Evolutionary conservation across 2,329 filamentous ascomycete species (phyloP).

Genomic region (Tolypocladium paradoxum): DNA sequence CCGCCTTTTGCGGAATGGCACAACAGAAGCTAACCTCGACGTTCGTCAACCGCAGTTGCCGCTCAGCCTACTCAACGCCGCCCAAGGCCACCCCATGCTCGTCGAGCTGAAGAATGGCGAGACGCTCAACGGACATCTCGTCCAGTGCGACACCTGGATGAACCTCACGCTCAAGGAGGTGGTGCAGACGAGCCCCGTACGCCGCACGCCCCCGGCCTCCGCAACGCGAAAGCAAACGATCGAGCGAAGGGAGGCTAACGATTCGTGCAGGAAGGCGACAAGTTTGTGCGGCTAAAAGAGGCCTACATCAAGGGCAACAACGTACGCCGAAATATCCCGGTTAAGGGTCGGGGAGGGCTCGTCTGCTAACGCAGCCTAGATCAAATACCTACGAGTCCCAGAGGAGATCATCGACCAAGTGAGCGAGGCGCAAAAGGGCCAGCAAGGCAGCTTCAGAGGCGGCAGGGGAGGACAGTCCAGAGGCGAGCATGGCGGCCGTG

Average conservation of each 20-base stretch:
- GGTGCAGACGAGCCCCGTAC: slow-evolving; percentile 79
- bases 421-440: slow-evolving; percentile 79
- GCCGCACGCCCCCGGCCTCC: slow-evolving; percentile 9
- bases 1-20: neutral
- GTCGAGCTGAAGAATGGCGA: slow-evolving; percentile 97
- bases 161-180: slow-evolving; percentile 96
- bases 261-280: slow-evolving; percentile 64
- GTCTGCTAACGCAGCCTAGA: slow-evolving; percentile 42
- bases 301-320: slow-evolving; percentile 98
- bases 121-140: slow-evolving; percentile 89
- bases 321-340: slow-evolving; percentile 40
- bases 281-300: slow-evolving; percentile 83
- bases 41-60: slow-evolving; percentile 38
- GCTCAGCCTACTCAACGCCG: slow-evolving; percentile 80
- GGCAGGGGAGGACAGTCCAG: slow-evolving; percentile 49
- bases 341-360: neutral
- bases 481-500: slow-evolving; percentile 43
- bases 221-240: neutral
- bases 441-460: slow-evolving; percentile 52
- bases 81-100: slow-evolving; percentile 95
- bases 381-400: slow-evolving; percentile 93
- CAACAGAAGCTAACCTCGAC: slow-evolving; percentile 10
- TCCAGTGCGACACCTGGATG: slow-evolving; percentile 99
- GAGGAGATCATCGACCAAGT: slow-evolving; percentile 94
- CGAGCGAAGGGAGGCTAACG: neutral